Base-by-base conservation (phyloP, 2,329 filamentous ascomycete genomes). In the Fusarium globosum region DNA sequence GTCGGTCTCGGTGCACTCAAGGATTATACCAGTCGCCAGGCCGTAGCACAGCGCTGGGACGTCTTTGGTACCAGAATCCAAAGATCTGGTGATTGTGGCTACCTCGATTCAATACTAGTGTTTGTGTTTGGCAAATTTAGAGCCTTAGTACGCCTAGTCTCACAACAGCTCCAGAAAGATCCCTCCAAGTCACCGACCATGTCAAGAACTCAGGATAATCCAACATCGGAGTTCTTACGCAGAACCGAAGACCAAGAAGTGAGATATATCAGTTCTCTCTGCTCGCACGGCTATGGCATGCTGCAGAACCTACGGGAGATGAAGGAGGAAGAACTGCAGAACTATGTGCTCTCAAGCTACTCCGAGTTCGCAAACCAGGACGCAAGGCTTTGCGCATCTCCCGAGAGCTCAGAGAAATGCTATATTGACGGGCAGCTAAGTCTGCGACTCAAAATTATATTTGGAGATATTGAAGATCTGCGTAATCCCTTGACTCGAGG, bases 61-160 rank as follows among this genome's bases (percentile, higher is more conserved):
- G 1, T 11, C 11, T 33, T 33, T 33, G 30, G 30, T 14, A 33
- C 30, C 4, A 12, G 30, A 33, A 13, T 33, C 1, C 30, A 5
- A 14, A 5, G 30, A 33, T 33, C 14, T 15, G 6, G 3, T 11
- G 41, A 42, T 18, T 7, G 18, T 7, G 4, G 20, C 26, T 15
- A 15, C 13, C 4, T 46, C 23, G 1, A 21, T 7, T 11, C 13
- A 6, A 28, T 46, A 15, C 4, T 26, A 1, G 2, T 1, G 5
- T 46, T 46, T 28, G 8, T 28, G 8, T 28, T 15, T 46, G 1
- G 7, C 13, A 15, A 46, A 4, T 21, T 28, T 9, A 46, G 9
- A 46, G 7, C 3, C 2, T 7, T 28, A 2, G 20, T 28, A 28
- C 26, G 11, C 7, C 13, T 14, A 11, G 45, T 46, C 45, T 4